These are phyloP conservation scores for Collybiopsis confluens DNA, from an alignment of 768 basidiomycete species.

Conservation along the genomic window DNA sequence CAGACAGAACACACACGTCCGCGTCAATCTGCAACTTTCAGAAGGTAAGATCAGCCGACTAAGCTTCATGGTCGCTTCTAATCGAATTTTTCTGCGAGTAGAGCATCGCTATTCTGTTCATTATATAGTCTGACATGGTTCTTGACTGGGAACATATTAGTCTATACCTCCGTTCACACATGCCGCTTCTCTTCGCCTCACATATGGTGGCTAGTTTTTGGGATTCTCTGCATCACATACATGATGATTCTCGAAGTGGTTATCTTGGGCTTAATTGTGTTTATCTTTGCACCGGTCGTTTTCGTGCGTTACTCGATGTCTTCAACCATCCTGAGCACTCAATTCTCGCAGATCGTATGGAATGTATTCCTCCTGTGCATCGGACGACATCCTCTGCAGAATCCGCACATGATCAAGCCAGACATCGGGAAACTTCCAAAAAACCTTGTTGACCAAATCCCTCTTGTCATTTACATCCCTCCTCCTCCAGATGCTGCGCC, in stretches of 20 bases:
- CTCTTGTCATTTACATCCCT: conserved; percentile 82
- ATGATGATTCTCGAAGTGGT: conserved; percentile 69
- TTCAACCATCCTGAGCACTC: background rate
- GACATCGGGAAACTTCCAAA: conserved; percentile 75
- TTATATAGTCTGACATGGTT: conserved; percentile 80
- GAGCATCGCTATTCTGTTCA: conserved; percentile 62
- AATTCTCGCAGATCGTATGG: conserved; percentile 54
- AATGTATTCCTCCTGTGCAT: conserved; percentile 76
- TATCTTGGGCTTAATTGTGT: conserved; percentile 69
- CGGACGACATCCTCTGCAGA: conserved; percentile 76
- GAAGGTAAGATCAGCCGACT: conserved; percentile 17
- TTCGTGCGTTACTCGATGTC: conserved; percentile 33
- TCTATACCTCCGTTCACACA: conserved; percentile 70
- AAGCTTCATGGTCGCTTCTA: too few relatives aligned
- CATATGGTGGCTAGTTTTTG: conserved; percentile 85
- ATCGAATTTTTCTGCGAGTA: conserved; percentile 24
- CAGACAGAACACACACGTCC: background rate
- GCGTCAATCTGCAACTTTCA: conserved; percentile 22
- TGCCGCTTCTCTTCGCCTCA: conserved; percentile 75
- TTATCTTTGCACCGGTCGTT: conserved; percentile 73
- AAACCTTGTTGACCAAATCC: conserved; percentile 71
- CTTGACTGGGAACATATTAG: conserved; percentile 72
- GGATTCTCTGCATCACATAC: conserved; percentile 76
- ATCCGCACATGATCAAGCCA: conserved; percentile 68
- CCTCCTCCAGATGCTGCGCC: conserved; percentile 54